Percentiles rank a stretch among this genome's conserved stretches.
phyloP scores from a whole-genome alignment of 176 grass and related monocot genomes.

The Metroxylon sagu region DNA sequence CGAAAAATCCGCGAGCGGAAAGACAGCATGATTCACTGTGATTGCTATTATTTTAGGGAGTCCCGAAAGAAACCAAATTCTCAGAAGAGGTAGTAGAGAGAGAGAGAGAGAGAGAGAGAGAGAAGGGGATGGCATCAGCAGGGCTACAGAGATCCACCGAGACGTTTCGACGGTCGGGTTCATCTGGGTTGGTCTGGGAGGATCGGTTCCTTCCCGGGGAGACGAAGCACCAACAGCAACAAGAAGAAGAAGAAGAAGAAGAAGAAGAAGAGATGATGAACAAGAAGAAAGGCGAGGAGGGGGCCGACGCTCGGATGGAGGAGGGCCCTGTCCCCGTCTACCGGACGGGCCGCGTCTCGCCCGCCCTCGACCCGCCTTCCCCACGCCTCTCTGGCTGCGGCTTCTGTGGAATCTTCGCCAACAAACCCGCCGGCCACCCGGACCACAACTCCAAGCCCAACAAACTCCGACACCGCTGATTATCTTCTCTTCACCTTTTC shows the following conservation, averaged over 20 bases:
- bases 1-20: too few relatives aligned
- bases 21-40: too few relatives aligned
- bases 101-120: neutral
- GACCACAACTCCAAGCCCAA: neutral
- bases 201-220: conserved; percentile 40
- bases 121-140: conserved; percentile 9
- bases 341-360: conserved; percentile 39
- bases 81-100: too few relatives aligned
- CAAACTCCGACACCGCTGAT: conserved; percentile 6
- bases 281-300: conserved; percentile 13
- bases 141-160: conserved; percentile 70
- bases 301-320: conserved; percentile 4
- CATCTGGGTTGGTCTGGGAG: conserved; percentile 81
- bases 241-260: conserved; percentile 4
- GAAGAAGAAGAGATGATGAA: conserved; percentile 9
- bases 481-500: neutral
- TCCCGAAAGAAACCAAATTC: too few relatives aligned
- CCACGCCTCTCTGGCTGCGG: conserved; percentile 66
- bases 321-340: conserved; percentile 21
- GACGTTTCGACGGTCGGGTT: conserved; percentile 84
- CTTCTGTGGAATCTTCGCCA: conserved; percentile 66
- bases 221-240: conserved; percentile 25
- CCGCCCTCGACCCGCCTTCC: conserved; percentile 67
- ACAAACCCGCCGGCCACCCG: conserved; percentile 22
- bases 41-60: too few relatives aligned